These are phyloP conservation scores for Breviolum minutum DNA, from an alignment of 73 alveolate species.

Conservation along the genomic window DNA sequence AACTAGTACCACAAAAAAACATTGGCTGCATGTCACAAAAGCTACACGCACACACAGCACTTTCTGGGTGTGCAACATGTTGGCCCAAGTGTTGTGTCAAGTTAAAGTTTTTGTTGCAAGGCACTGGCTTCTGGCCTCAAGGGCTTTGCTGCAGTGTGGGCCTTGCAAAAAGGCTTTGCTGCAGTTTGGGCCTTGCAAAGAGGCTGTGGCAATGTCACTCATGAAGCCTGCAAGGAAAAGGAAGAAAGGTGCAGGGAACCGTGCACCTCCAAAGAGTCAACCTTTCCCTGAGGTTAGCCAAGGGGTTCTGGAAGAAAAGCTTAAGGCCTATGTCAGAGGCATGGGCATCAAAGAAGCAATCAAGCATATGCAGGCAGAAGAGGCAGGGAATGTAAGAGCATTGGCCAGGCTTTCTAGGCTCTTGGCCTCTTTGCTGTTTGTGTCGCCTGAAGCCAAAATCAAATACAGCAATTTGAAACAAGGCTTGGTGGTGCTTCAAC, in stretches of 20 bases:
- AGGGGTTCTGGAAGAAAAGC: neutral
- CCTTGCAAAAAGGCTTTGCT: neutral
- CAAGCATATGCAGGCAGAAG: neutral
- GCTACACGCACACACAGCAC: too few relatives aligned
- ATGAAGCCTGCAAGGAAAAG: neutral
- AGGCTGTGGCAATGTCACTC: neutral
- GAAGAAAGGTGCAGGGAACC: neutral
- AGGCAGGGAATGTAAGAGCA: neutral
- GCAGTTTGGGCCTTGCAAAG: neutral
- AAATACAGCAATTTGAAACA: neutral
- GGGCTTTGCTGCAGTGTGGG: neutral
- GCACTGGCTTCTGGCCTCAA: neutral
- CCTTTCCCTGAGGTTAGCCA: neutral
- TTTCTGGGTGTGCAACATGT: too few relatives aligned
- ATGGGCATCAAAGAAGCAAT: conserved; percentile 1
- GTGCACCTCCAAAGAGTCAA: neutral
- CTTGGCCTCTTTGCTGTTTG: neutral
- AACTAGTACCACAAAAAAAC: neutral
- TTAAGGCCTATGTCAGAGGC: neutral
- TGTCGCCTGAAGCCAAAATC: neutral
- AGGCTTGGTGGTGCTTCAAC: neutral
- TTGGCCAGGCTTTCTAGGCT: neutral
- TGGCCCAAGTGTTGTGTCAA: neutral
- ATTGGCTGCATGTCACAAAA: neutral
- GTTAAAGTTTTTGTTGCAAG: neutral